Evolutionary conservation across 768 basidiomycete genomes (phyloP), one percentile per base, ranked within the genome.

Genomic region (Asterophora lycoperdoides): DNA sequence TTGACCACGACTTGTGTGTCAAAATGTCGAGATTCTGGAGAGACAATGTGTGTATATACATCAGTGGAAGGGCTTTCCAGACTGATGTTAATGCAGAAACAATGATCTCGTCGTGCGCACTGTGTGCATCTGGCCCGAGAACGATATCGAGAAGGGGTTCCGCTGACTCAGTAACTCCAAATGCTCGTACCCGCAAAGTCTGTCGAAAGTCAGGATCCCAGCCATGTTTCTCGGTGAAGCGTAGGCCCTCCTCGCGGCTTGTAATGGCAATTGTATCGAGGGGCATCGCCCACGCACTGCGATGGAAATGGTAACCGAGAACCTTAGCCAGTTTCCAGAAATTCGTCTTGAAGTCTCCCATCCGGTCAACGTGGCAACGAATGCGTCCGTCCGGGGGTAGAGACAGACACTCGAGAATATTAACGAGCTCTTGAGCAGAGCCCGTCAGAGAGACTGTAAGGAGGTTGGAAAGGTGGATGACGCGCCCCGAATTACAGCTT

Each of bases 1-100:
- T 57, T 1, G 63, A 56, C 72, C 72, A 74, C 5, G 69, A 62
- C 47, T 64, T 71, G 52, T 72, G 71, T 0, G 72, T 72, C 20
- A 72, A 54, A 28, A 70, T 60, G 51, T 70, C 68, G 30, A 70
- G 48, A 45, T 68, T 64, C 42, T 70, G 68, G 3, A 74, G 57
- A 1, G 63, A 64, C 30, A 74, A 58, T 6, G 65, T 66, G 15
- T 65, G 62, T 15, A 70, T 56, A 10, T 63, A 55, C 5, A 58
- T 52, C 30, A 70, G 51, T 18, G 71, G 54, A 18, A 74, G 58
- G 10, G 63, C 65, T 7, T 60, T 62, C 66, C 66, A 70, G 17
- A 71, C 53, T 8, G 59, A 55, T 8, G 50, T 44, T 19, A 72
- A 60, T 14, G 60, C 52, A 15, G 56, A 59, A 29, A 72, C 63